Conservation (phyloP, 306 rosid species). For the Casuarina equisetifolia region DNA sequence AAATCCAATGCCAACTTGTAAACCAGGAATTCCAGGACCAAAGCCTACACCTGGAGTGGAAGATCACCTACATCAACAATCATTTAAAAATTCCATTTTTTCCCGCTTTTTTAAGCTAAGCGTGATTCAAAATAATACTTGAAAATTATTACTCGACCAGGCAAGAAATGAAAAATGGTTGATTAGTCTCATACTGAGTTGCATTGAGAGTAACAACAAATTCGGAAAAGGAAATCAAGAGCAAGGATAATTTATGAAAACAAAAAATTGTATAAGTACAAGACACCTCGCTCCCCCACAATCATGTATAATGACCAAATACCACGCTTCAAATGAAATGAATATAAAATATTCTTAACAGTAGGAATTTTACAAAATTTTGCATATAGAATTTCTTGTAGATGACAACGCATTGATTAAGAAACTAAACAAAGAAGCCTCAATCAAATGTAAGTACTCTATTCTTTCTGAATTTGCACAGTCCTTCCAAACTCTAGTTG, state of each 20-base stretch:
- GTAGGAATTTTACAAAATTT: background rate
- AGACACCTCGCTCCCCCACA: background rate
- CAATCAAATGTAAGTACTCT: background rate
- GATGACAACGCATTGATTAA: background rate
- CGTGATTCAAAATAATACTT: background rate
- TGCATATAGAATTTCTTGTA: background rate
- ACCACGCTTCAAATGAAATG: background rate
- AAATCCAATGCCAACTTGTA: slow-evolving; percentile 75
- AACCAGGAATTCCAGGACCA: slow-evolving; percentile 90
- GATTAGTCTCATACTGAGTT: background rate
- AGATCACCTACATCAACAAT: slow-evolving; percentile 12
- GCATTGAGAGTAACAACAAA: background rate
- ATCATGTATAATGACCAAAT: background rate
- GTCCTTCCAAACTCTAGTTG: background rate
- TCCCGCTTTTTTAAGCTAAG: background rate
- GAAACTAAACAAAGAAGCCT: background rate
- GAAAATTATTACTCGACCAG: background rate
- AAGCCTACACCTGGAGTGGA: slow-evolving; percentile 68
- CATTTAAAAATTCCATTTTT: slow-evolving; percentile 1
- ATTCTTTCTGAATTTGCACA: background rate
- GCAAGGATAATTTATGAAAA: background rate
- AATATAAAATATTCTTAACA: background rate
- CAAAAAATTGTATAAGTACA: background rate
- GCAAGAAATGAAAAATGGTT: background rate
- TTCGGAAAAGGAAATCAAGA: background rate